Base-by-base conservation (phyloP, 1,284 basidiomycete species). In the Cutaneotrichosporon daszewskae region DNA sequence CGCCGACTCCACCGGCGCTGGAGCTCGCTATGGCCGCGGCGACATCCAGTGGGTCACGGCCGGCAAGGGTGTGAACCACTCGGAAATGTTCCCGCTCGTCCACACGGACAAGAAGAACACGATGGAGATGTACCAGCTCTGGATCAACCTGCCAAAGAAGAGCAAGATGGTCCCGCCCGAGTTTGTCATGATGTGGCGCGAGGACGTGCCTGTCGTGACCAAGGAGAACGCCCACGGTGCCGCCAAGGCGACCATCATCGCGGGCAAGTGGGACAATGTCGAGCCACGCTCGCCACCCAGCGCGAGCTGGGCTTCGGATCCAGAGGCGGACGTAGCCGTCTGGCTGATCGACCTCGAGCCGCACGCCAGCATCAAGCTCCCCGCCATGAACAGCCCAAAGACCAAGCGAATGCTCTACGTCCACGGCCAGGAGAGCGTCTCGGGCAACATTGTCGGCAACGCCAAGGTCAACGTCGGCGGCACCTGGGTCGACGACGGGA, bases 41-140 rank as follows among this genome's bases (percentile, higher is more conserved):
- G 89, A 88, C 43, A 82, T 94, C 2, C 91, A 95, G 62, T 94
- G 89, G 87, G 95, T 95, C 87, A 84, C 82, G 60, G 88, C 89
- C 13, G 87, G 85, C 11, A 55, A 60, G 39, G 75, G 74, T 6
- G 60, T 68, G 60, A 83, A 87, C 44, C 87, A 89, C 58, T 83
- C 85, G 5, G 87, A 78, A 70, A 95, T 96, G 87, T 47, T 51
- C 37, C 49, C 49, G 3, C 31, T 51, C 14, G 23, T 51, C 3
- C n/a, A 37, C 38, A 16, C 34, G 14, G 36, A 32, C 31, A 24
- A 32, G 16, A 27, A 35, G 20, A 51, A 51, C 45, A 32, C 32
- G 3, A 14, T 47, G 14, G 38, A 41, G 14, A 32, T 51, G 38
- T 51, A 47, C 38, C 49, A 51, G 32, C 34, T 51, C 24, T 51